phyloP scores from a whole-genome alignment of 2,329 filamentous ascomycete genomes.

The Nannizziopsis barbatae region DNA sequence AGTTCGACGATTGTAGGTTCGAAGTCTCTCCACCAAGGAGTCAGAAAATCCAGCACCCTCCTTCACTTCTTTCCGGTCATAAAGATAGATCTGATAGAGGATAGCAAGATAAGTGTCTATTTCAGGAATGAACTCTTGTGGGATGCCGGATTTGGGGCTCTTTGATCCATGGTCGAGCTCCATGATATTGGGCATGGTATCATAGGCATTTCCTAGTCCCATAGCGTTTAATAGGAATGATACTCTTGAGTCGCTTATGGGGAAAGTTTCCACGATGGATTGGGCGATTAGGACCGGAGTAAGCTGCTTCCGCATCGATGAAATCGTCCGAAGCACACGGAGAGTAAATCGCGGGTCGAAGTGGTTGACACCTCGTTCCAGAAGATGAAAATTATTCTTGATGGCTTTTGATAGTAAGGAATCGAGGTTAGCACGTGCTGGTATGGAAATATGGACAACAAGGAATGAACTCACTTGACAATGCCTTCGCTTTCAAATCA shows the following conservation, averaged over 20 bases:
- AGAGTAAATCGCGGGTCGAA: constrained; percentile 95
- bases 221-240: constrained; percentile 60
- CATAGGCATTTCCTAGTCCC: constrained; percentile 53
- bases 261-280: constrained; percentile 71
- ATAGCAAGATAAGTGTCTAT: constrained; percentile 83
- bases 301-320: constrained; percentile 83
- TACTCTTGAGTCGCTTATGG: constrained; percentile 54
- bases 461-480: constrained; percentile 32
- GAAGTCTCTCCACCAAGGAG: constrained; percentile 71
- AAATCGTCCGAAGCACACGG: constrained; percentile 86
- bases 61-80: constrained; percentile 71
- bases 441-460: neutral
- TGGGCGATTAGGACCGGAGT: constrained; percentile 69
- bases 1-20: constrained; percentile 81
- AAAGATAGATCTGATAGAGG: constrained; percentile 73
- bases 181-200: constrained; percentile 53
- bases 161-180: constrained; percentile 58
- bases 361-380: constrained; percentile 81
- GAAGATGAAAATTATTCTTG: constrained; percentile 80
- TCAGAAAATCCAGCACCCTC: constrained; percentile 75
- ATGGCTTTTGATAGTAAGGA: constrained; percentile 53
- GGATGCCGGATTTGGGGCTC: constrained; percentile 50
- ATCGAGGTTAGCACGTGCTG: neutral
- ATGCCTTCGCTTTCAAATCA: constrained; percentile 41
- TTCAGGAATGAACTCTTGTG: constrained; percentile 72